phyloP scores from a whole-genome alignment of 768 basidiomycete species.

The Boletus vermiculosoides region DNA sequence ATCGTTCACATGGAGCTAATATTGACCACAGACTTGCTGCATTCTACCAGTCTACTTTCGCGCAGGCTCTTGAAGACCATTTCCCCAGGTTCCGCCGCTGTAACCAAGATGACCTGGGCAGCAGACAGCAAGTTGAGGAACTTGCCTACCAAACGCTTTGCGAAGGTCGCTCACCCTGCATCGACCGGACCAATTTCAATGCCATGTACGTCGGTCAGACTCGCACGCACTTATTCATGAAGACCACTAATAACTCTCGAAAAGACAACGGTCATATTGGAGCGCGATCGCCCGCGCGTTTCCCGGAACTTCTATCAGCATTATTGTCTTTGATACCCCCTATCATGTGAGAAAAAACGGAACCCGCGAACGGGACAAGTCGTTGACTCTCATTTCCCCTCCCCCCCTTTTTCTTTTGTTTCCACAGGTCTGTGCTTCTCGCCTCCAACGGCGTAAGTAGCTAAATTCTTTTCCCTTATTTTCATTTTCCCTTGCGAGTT shows the following conservation, averaged over 20 bases:
- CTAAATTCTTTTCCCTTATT: background rate
- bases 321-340: slow-evolving; percentile 76
- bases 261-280: slow-evolving; percentile 73
- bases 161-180: slow-evolving; percentile 68
- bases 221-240: background rate
- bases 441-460: slow-evolving; percentile 58
- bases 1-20: background rate
- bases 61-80: slow-evolving; percentile 60
- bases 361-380: background rate
- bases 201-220: slow-evolving; percentile 44
- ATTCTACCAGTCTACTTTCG: slow-evolving; percentile 55
- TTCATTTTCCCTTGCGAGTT: background rate
- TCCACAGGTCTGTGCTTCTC: slow-evolving; percentile 56
- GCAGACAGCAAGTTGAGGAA: slow-evolving; percentile 61
- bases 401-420: slow-evolving; percentile 3
- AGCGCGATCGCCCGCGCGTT: slow-evolving; percentile 67
- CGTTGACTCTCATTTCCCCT: slow-evolving; percentile 14
- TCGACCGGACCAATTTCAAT: slow-evolving; percentile 79
- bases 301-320: slow-evolving; percentile 62
- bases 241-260: slow-evolving; percentile 1
- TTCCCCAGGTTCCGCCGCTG: slow-evolving; percentile 66
- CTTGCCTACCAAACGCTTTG: slow-evolving; percentile 51
- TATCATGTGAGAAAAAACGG: slow-evolving; percentile 54
- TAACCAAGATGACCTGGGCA: slow-evolving; percentile 79
- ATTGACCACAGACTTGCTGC: slow-evolving; percentile 2